Evolutionary conservation across 2,329 filamentous ascomycete species (phyloP).

Genomic region (Conoideocrella luteorostrata): DNA sequence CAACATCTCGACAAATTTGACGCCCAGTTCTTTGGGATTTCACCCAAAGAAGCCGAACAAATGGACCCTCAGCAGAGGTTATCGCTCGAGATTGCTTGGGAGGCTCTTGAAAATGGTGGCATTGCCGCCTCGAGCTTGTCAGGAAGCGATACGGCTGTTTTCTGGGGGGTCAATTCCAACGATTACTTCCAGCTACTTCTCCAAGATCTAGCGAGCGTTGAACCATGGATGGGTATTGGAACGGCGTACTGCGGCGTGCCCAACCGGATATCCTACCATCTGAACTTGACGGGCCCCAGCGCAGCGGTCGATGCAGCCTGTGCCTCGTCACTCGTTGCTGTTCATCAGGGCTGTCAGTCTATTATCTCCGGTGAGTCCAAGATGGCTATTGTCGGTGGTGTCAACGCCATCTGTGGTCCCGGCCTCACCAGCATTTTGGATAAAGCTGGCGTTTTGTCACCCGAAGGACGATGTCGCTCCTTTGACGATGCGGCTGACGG

Average conservation of each 20-base stretch:
- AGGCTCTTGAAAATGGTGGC: slow-evolving; percentile 32
- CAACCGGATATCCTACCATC: slow-evolving; percentile 29
- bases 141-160: slow-evolving; percentile 30
- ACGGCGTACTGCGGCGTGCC: too few species aligned
- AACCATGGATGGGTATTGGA: background rate
- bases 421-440: slow-evolving; percentile 11
- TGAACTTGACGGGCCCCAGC: slow-evolving; percentile 29
- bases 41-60: slow-evolving; percentile 4
- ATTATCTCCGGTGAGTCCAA: slow-evolving; percentile 23
- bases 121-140: slow-evolving; percentile 13
- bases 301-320: slow-evolving; percentile 34
- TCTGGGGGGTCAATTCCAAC: slow-evolving; percentile 3
- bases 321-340: slow-evolving; percentile 26
- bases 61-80: slow-evolving; percentile 12
- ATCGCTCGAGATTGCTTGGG: slow-evolving; percentile 32
- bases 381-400: slow-evolving; percentile 18
- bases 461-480: slow-evolving; percentile 18
- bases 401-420: slow-evolving; percentile 16
- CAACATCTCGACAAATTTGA: too few species aligned
- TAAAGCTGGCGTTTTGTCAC: slow-evolving; percentile 20
- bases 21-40: slow-evolving; percentile 22
- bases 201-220: background rate
- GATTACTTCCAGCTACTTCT: background rate
- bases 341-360: slow-evolving; percentile 27
- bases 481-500: slow-evolving; percentile 39